Base-by-base conservation (phyloP, 345 rosid genomes). In the Aquilaria sinensis region DNA sequence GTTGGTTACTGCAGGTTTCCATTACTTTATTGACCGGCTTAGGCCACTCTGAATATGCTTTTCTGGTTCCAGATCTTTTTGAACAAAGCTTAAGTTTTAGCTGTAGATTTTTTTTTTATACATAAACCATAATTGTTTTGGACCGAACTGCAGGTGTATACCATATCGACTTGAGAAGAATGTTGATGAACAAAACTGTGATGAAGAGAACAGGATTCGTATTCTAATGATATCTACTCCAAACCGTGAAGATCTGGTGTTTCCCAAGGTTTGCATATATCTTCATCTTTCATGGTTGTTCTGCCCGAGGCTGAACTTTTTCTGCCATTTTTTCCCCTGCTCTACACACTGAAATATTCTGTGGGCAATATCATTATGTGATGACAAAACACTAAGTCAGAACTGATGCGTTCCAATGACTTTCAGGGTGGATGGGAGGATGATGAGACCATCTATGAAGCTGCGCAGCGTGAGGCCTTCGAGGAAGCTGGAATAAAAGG, bases 401-500 rank as follows among this genome's bases (percentile, higher is more conserved):
- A 10, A 6, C 12, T 6, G 60, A 47, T 29, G 33, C 14, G 15
- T 3, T 66, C 11, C 32, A 37, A 45, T 56, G 46, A 31, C 55
- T 66, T 6, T 47, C 69, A 93, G 97, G 98, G 98, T 63, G 98
- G 98, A 56, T 93, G 98, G 98, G 98, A 93, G 78, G 78, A 90
- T 70, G 97, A 93, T 72, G 98, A 93, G 75, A 86, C 94, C 33
- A 69, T 88, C 54, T 66, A 68, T 34, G 86, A 93, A 79, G 98
- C 98, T 60, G 98, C 98, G 58, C 63, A 82, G 59, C 97, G 97
- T 12, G 97, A 90, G 77, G 90, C 98, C 65, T 47, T 84, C 55
- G 98, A 93, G 81, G 98, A 93, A 80, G 97, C 98, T 1, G 98
- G 98, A 64, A 89, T 93, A 9, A 79, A 74, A 80, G 97, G 98